Base-by-base conservation (phyloP, 225 moss, liverwort and hornwort species). In the Ulota crispa region DNA sequence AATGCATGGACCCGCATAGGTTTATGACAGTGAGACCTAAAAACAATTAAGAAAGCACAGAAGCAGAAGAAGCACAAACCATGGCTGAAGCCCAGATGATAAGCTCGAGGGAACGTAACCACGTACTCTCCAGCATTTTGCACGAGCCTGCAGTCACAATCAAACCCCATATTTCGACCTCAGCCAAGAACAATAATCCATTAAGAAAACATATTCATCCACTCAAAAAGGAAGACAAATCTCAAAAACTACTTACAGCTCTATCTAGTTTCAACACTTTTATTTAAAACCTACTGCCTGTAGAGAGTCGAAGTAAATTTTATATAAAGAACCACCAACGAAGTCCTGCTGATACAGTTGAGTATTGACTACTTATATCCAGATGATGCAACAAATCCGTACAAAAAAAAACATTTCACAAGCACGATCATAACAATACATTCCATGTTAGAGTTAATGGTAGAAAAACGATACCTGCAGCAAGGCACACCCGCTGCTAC, bases 61-160 rank as follows among this genome's bases (percentile, higher is more conserved):
- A 73, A 60, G 26, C 31, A 57, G 70, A 30, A 62, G 18, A 32
- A 75, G 83, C 64, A 76, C 65, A 72, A 73, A 97, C 97, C 97
- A 83, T 97, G 97, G 77, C 97, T 97, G 55, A 97, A 97, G 68
- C 97, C 97, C 76, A 97, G 75, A 86, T 97, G 97, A 83, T 97
- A 97, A 23, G 97, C 97, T 81, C 97, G 95, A 79, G 97, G 97
- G 70, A 97, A 97, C 2, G 97, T 97, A 78, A 97, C 95, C 68
- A 97, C 95, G 75, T 97, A 97, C 86, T 97, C 97, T 78, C 97
- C 97, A 73, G 95, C 95, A 89, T 97, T 95, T 81, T 97, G 97
- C 80, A 97, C 93, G 70, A 97, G 95, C 88, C 97, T 97, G 89
- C 66, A 78, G n/a, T 60, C 60, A 80, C 16, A 50, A 80, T 55